Base-by-base conservation (phyloP, 768 basidiomycete genomes). In the Gelatoporia subvermispora region DNA sequence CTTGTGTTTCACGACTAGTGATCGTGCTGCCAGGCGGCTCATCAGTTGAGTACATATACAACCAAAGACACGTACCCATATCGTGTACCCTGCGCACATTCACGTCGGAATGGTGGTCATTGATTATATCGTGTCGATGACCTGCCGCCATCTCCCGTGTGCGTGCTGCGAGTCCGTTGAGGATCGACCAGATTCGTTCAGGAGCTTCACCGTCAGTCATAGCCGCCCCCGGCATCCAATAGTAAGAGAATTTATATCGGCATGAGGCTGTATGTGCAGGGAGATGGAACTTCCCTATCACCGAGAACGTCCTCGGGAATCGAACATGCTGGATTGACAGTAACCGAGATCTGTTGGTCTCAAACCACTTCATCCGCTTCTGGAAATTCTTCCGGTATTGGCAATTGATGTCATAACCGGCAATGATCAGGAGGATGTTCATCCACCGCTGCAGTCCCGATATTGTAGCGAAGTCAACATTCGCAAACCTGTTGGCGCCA, bases 361-460 rank as follows among this genome's bases (percentile, higher is more conserved):
- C 18, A 21, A 62, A 48, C n/a, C 48, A 43, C 17, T 37, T 13
- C n/a, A 60, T 35, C 1, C 56, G 47, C 11, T 48, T 31, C 1
- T 23, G 23, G 18, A 56, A 45, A 17, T 55, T 40, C 1, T 44
- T 48, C 4, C 37, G 50, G 38, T 56, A 63, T 35, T 65, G 60
- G 39, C 61, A 65, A 18, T 50, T 50, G 41, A 65, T 65, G 49
- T 65, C 64, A 43, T 65, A 65, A 8, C 31, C 47, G 8, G 48
- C 17, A 11, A 53, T 35, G 28, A 40, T 35, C 37, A 58, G 28
- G 39, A 13, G 5, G 16, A 54, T 41, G 23, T 34, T 13, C 37
- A 48, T 41, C 49, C 51, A 54, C 3, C 3, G 40, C 31, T 50
- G 50, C 11, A 58, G 45, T 3, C 44, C 54, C 1, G 49, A 52